Percentiles rank a stretch among this genome's conserved stretches.
Evolutionary conservation across 2,329 filamentous ascomycete genomes (phyloP).

Genomic region (Cryphonectria nitschkei): DNA sequence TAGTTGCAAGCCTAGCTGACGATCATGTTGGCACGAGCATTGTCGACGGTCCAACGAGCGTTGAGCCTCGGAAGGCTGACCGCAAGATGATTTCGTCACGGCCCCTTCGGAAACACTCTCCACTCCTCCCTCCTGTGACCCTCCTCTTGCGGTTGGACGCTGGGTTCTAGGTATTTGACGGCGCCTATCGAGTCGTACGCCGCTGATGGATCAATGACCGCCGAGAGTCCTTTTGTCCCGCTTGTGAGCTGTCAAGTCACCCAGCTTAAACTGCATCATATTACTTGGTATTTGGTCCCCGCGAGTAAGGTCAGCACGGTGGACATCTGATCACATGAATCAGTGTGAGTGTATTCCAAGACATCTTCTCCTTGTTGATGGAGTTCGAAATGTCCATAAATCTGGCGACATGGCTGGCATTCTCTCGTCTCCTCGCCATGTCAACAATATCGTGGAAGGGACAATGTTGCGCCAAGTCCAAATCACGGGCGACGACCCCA

Average conservation of each 20-base stretch:
- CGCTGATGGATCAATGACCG: conserved; percentile 21
- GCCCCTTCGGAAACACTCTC: conserved; percentile 24
- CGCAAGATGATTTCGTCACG: conserved; percentile 27
- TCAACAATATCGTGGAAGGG: conserved; percentile 10
- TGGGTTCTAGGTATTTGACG: conserved; percentile 24
- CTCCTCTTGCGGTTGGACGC: conserved; percentile 20
- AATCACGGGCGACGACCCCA: conserved; percentile 14
- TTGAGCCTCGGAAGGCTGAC: conserved; percentile 25
- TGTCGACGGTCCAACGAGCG: conserved; percentile 21
- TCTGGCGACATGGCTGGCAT: conserved; percentile 6
- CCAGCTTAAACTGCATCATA: conserved; percentile 25
- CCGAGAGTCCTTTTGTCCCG: conserved; percentile 14
- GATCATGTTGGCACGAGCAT: conserved; percentile 19
- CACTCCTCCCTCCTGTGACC: conserved; percentile 24
- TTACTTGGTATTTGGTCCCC: conserved; percentile 17
- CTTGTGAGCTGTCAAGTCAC: conserved; percentile 27
- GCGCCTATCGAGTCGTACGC: conserved; percentile 20
- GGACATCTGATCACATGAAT: conserved; percentile 25
- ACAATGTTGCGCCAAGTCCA: conserved; percentile 21
- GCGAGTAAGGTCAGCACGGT: conserved; percentile 28
- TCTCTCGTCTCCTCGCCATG: conserved; percentile 11
- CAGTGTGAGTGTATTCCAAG: conserved; percentile 20
- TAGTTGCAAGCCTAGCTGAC: conserved; percentile 18
- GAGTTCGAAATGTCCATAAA: conserved; percentile 15
- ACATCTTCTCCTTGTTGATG: conserved; percentile 9